Conservation (phyloP, 257 asterid species). For the Ilex aquifolium region DNA sequence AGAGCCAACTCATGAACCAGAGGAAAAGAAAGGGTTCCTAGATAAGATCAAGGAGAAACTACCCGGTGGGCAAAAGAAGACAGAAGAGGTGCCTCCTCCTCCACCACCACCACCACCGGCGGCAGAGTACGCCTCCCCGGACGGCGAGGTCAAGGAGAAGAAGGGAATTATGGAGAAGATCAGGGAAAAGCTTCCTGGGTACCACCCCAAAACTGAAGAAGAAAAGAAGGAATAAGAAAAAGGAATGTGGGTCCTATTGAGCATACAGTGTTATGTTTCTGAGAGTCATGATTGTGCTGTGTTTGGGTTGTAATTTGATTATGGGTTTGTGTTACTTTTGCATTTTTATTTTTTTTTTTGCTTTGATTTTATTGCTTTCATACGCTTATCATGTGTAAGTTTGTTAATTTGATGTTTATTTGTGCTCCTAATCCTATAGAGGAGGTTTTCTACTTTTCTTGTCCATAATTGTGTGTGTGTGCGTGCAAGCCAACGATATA, state of each 20-base stretch:
- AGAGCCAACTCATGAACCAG: conserved; percentile 20
- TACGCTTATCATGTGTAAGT: too few relatives aligned
- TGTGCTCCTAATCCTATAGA: too few relatives aligned
- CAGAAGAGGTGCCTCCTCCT: conserved; percentile 33
- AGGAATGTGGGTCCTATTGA: conserved; percentile 3
- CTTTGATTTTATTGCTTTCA: too few relatives aligned
- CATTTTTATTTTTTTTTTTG: too few relatives aligned
- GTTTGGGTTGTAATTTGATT: neutral
- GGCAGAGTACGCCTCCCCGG: conserved; percentile 22
- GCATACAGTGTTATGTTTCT: too few relatives aligned
- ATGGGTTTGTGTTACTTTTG: too few relatives aligned
- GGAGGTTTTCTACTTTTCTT: too few relatives aligned
- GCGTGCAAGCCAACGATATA: too few relatives aligned
- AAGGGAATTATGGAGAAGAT: conserved; percentile 86
- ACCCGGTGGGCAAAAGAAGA: conserved; percentile 56
- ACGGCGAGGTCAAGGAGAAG: conserved; percentile 49
- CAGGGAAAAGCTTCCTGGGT: conserved; percentile 89
- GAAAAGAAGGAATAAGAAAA: conserved; percentile 47
- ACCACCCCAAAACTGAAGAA: conserved; percentile 61
- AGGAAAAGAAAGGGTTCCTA: conserved; percentile 73
- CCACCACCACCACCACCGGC: conserved; percentile 19
- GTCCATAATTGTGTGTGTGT: too few relatives aligned
- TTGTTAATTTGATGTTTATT: too few relatives aligned
- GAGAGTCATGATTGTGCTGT: conserved; percentile 10
- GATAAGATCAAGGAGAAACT: conserved; percentile 76